phyloP scores from a whole-genome alignment of 305 asterid species.

The Plantago coronopus region DNA sequence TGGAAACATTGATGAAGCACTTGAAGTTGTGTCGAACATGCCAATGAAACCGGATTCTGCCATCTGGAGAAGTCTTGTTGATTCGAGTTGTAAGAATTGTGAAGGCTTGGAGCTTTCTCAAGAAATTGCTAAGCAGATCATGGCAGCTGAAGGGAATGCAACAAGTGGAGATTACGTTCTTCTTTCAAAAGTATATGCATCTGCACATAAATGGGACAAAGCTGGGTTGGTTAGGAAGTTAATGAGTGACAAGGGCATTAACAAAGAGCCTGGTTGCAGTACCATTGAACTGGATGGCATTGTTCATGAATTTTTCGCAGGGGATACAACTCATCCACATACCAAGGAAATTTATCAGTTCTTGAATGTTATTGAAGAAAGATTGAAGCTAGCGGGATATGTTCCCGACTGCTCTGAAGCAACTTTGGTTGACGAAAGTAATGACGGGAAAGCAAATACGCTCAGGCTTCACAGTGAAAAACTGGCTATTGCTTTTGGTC shows the following conservation, averaged over 20 bases:
- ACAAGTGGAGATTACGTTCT: conserved; percentile 66
- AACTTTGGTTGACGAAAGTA: conserved; percentile 42
- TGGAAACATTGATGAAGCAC: conserved; percentile 55
- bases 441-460: conserved; percentile 36
- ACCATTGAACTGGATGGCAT: conserved; percentile 56
- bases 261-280: conserved; percentile 76
- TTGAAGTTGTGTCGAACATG: conserved; percentile 53
- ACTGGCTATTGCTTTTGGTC: conserved; percentile 61
- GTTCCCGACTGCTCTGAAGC: conserved; percentile 49
- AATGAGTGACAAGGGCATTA: conserved; percentile 59
- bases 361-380: conserved; percentile 47
- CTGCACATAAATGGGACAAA: conserved; percentile 66
- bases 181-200: conserved; percentile 58
- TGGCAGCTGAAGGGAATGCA: conserved; percentile 29
- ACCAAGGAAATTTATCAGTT: conserved; percentile 41
- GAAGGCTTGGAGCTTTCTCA: conserved; percentile 44
- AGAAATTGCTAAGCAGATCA: conserved; percentile 47
- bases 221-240: conserved; percentile 62
- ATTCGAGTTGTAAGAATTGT: conserved; percentile 52
- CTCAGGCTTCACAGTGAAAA: conserved; percentile 71
- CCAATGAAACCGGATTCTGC: conserved; percentile 68
- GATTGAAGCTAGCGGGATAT: conserved; percentile 42
- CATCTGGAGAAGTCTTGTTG: conserved; percentile 76
- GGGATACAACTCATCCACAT: conserved; percentile 62
- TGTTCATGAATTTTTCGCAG: conserved; percentile 67